These are phyloP conservation scores for Tylopilus vinaceipallidus DNA, from an alignment of 768 basidiomycete genomes.

Conservation along the genomic window DNA sequence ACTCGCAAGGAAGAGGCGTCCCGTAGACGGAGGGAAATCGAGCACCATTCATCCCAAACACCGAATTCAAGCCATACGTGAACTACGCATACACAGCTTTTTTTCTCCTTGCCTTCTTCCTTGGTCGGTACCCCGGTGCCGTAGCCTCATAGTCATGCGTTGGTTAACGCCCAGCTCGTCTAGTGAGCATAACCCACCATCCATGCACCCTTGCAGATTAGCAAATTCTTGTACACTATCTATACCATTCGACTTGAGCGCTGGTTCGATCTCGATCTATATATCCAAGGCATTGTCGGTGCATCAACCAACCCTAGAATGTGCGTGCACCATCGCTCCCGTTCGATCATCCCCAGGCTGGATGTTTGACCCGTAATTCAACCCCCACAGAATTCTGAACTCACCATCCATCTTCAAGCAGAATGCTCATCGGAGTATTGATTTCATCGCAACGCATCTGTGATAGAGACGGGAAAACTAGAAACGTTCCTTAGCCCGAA, in stretches of 20 bases:
- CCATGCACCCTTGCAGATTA: constrained; percentile 16
- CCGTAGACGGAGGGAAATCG: constrained; percentile 25
- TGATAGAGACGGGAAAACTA: constrained; percentile 4
- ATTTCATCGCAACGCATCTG: not conserved
- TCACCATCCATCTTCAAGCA: not conserved
- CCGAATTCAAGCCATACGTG: constrained; percentile 14
- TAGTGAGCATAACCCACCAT: constrained; percentile 14
- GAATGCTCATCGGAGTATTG: not conserved
- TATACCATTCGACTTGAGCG: constrained; percentile 3
- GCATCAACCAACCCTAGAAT: constrained; percentile 9
- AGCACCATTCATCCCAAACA: constrained; percentile 5
- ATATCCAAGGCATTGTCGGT: not conserved
- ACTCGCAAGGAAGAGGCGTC: constrained; percentile 26
- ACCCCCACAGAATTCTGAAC: constrained; percentile 4
- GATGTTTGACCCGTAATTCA: not conserved
- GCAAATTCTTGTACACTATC: constrained; percentile 17
- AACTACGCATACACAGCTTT: constrained; percentile 7
- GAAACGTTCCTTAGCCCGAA: constrained; percentile 6
- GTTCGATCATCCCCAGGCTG: not conserved
- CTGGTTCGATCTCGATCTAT: constrained; percentile 1
- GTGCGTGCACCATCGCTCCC: constrained; percentile 15
- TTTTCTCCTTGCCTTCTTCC: not conserved
- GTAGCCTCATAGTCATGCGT: constrained; percentile 1
- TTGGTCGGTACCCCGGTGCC: constrained; percentile 17
- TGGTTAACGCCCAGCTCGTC: constrained; percentile 11